Conservation (phyloP, 306 rosid genomes). For the Casuarina glauca region DNA sequence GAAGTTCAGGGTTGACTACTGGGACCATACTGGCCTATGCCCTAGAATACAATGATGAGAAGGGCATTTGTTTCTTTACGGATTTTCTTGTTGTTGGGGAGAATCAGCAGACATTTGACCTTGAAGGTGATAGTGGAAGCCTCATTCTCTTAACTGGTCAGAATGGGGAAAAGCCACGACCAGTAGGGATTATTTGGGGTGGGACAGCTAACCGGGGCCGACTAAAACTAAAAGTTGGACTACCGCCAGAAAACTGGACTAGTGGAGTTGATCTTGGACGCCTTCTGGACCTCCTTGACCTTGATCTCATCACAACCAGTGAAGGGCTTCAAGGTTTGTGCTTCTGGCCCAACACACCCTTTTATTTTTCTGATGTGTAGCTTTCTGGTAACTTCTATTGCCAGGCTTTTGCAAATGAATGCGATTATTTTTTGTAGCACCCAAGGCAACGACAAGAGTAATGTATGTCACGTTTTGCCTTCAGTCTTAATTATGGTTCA, state of each 20-base stretch:
- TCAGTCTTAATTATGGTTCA: neutral
- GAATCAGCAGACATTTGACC: slow-evolving; percentile 96
- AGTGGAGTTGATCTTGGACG: slow-evolving; percentile 99
- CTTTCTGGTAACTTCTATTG: neutral
- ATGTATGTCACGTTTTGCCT: neutral
- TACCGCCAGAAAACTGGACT: slow-evolving; percentile 97
- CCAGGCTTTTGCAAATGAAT: neutral
- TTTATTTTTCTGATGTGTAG: neutral
- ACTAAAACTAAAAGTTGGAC: slow-evolving; percentile 83
- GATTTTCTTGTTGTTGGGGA: slow-evolving; percentile 99
- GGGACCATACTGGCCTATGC: slow-evolving; percentile 98
- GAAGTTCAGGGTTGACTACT: slow-evolving; percentile 94
- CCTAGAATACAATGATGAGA: slow-evolving; percentile 93
- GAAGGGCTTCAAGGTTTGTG: slow-evolving; percentile 83
- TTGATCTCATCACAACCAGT: slow-evolving; percentile 80
- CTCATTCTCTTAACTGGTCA: slow-evolving; percentile 86
- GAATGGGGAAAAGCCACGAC: slow-evolving; percentile 75
- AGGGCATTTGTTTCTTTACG: slow-evolving; percentile 96
- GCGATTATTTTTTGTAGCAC: neutral
- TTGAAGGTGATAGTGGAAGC: slow-evolving; percentile 99
- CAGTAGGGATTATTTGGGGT: slow-evolving; percentile 99
- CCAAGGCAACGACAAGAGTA: neutral
- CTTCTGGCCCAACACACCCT: slow-evolving; percentile 25
- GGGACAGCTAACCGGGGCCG: slow-evolving; percentile 99
- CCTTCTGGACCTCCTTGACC: slow-evolving; percentile 91